Evolutionary conservation across 1,139 yeast species (phyloP).

Genomic region (Suzukiozyma palmioleophila): DNA sequence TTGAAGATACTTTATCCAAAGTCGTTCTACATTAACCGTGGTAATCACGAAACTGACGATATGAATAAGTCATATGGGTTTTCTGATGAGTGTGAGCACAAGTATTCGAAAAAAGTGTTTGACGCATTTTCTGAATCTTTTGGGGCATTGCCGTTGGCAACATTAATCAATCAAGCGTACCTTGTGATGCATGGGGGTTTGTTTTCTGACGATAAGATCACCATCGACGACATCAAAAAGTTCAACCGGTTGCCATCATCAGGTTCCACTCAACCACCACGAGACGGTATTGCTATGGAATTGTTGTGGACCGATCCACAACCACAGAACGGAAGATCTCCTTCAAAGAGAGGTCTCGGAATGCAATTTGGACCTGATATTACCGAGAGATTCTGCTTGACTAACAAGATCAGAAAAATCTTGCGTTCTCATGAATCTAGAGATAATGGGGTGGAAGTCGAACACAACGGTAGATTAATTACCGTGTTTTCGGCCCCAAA

Average conservation of each 20-base stretch:
- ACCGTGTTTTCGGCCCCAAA: constrained; percentile 98
- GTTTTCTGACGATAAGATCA: constrained; percentile 71
- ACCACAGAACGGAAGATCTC: constrained; percentile 67
- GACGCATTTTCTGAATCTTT: constrained; percentile 84
- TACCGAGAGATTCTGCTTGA: constrained; percentile 71
- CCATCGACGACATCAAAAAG: constrained; percentile 67
- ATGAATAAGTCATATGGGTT: constrained; percentile 98
- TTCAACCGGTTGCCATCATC: constrained; percentile 60
- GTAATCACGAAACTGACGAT: constrained; percentile 94
- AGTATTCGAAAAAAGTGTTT: constrained; percentile 80
- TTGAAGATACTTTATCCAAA: constrained; percentile 78
- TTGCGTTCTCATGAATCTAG: constrained; percentile 95
- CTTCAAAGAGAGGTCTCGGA: constrained; percentile 93
- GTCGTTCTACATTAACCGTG: constrained; percentile 75
- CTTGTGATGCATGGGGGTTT: constrained; percentile 95
- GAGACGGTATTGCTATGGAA: constrained; percentile 93
- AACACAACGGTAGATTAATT: constrained; percentile 79
- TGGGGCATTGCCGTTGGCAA: constrained; percentile 81
- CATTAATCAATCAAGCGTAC: constrained; percentile 71
- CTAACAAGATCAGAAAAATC: constrained; percentile 69
- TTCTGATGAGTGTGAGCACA: constrained; percentile 90
- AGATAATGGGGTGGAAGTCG: constrained; percentile 83
- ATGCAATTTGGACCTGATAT: constrained; percentile 96
- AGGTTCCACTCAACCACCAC: constrained; percentile 74
- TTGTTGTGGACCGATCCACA: constrained; percentile 98